Percentiles rank a stretch among this genome's conserved stretches.
phyloP scores from a whole-genome alignment of 495 filamentous ascomycete genomes.

The Penicillium daleae region DNA sequence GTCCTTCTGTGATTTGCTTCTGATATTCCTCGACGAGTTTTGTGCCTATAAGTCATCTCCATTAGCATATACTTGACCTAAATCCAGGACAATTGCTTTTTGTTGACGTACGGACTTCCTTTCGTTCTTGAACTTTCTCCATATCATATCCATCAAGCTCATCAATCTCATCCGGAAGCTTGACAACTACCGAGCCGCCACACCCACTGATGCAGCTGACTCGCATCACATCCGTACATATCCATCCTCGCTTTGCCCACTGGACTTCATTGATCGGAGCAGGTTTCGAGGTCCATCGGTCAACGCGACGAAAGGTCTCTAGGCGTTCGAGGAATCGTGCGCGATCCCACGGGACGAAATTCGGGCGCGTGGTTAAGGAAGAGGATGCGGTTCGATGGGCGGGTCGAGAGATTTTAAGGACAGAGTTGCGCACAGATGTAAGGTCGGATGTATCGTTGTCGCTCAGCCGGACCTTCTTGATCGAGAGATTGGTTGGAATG shows the following conservation, averaged over 20 bases:
- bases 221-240: constrained; percentile 77
- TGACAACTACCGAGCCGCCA: constrained; percentile 78
- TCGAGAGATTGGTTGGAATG: constrained; percentile 36
- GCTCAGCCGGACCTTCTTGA: constrained; percentile 45
- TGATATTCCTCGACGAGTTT: constrained; percentile 78
- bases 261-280: constrained; percentile 82
- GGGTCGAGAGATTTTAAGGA: constrained; percentile 32
- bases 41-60: constrained; percentile 29
- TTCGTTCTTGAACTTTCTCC: constrained; percentile 66
- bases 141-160: constrained; percentile 50
- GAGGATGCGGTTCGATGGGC: constrained; percentile 26
- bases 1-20: constrained; percentile 70
- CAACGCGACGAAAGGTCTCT: constrained; percentile 85
- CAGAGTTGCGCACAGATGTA: constrained; percentile 30
- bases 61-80: constrained; percentile 14
- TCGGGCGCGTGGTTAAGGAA: constrained; percentile 45
- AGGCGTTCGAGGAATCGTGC: constrained; percentile 79
- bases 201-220: constrained; percentile 83
- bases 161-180: constrained; percentile 65
- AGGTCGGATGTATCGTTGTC: constrained; percentile 29
- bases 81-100: not conserved
- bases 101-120: constrained; percentile 57
- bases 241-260: constrained; percentile 96
- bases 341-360: constrained; percentile 84
- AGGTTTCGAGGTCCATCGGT: constrained; percentile 80